Evolutionary conservation across 345 rosid genomes (phyloP), one percentile per base, ranked within the genome.

Genomic region (Hypericum perforatum): DNA sequence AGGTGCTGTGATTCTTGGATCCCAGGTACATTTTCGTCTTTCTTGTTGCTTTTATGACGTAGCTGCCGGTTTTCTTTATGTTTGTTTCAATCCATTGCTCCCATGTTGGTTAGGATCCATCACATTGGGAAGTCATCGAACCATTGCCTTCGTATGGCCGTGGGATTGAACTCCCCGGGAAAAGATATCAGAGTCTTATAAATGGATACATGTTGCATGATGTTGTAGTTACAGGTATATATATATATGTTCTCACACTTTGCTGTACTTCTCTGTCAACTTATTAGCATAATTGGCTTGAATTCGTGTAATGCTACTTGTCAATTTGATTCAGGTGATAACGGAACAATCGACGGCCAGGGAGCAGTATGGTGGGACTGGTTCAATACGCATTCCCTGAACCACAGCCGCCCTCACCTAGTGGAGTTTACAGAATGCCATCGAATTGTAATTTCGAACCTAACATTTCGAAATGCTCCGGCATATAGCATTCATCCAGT

Each of bases 71-170:
- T 12, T 36, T 14, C 13, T 16, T 29, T 6, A 2, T 46, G 7
- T 38, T 12, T 16, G 5, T 16, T 8, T 38, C 9, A 1, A 36
- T 0, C 22, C 6, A 13, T 5, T 46, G 9, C 52, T 39, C 7
- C 12, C 16, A 9, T 68, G 55, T 37, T 59, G 9, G 51, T 42
- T 51, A 91, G 98, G 77, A 85, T 64, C 83, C 84, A 10, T 68
- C 87, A 7, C 95, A 81, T 49, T 91, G 96, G 96, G 95, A 81
- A 11, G 54, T 80, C 47, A 76, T 80, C n/a, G 84, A 71, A 39
- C 92, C 96, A 5, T 62, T 91, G 39, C 96, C 98, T 0, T 85
- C 96, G 0, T 91, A 91, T 55, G 98, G 96, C 39, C 86, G 88
- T 0, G 95, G 98, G 64, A 63, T 82, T 38, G 89, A 91, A 57